These are phyloP conservation scores for Mangifera indica DNA, from an alignment of 345 rosid genomes.

Conservation along the genomic window DNA sequence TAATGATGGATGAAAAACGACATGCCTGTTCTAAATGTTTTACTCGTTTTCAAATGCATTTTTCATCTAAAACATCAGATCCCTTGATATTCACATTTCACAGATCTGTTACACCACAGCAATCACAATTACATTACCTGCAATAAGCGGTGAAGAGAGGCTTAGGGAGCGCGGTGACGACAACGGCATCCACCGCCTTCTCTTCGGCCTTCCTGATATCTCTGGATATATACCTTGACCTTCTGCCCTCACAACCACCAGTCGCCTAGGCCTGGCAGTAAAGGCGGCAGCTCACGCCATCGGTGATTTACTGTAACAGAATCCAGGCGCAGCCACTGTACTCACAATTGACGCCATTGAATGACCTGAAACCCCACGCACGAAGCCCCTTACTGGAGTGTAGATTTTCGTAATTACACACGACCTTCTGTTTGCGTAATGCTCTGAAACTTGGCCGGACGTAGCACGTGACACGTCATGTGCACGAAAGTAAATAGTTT, in stretches of 20 bases:
- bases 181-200: conserved; percentile 79
- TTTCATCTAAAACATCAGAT: too few relatives aligned
- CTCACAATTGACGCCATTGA: conserved; percentile 39
- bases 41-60: too few relatives aligned
- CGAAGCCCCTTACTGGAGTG: neutral
- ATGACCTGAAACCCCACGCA: neutral
- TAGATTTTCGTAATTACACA: too few relatives aligned
- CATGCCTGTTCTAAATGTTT: too few relatives aligned
- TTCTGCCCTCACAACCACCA: conserved; percentile 65
- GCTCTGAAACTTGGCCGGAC: too few relatives aligned
- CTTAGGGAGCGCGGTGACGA: conserved; percentile 72
- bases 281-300: conserved; percentile 11
- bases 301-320: conserved; percentile 30
- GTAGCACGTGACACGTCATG: too few relatives aligned
- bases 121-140: too few relatives aligned
- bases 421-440: too few relatives aligned
- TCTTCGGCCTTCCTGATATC: conserved; percentile 79
- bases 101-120: too few relatives aligned
- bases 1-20: too few relatives aligned
- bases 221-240: conserved; percentile 64
- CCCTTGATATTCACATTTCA: too few relatives aligned
- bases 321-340: conserved; percentile 18
- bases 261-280: conserved; percentile 32
- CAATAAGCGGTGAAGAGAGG: conserved; percentile 83
- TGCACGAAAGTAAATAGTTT: too few relatives aligned